These are phyloP conservation scores for Taiozyma onychis DNA, from an alignment of 1,139 yeast species.

Conservation along the genomic window DNA sequence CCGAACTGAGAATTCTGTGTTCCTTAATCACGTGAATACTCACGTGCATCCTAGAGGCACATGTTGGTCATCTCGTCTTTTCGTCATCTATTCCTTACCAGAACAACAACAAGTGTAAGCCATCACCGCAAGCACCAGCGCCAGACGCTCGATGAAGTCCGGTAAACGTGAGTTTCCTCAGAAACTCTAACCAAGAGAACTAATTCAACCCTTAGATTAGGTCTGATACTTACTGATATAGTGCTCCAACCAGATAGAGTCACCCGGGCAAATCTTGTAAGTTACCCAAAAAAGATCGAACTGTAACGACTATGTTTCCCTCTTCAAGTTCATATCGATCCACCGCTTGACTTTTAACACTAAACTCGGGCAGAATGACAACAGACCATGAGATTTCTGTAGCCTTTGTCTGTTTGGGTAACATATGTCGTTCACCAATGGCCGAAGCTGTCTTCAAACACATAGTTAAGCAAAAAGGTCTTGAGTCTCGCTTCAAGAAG, in stretches of 20 bases:
- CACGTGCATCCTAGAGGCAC: no score
- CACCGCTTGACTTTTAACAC: no score
- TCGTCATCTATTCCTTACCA: no score
- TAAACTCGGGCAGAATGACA: neutral
- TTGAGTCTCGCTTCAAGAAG: constrained; percentile 34
- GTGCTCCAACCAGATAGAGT: neutral
- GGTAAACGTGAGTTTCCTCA: constrained; percentile 31
- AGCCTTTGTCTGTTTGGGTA: constrained; percentile 89
- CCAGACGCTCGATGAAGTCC: constrained; percentile 73
- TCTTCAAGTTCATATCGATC: no score
- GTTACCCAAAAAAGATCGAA: neutral
- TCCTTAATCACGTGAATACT: no score
- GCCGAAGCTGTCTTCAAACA: constrained; percentile 89
- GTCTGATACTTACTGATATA: no score
- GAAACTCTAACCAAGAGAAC: neutral
- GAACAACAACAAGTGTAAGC: no score
- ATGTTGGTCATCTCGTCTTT: no score
- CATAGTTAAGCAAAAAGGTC: constrained; percentile 45
- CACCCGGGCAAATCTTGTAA: neutral
- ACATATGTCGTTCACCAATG: constrained; percentile 97
- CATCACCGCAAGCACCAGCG: neutral
- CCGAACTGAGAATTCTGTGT: no score
- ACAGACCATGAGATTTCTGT: constrained; percentile 41
- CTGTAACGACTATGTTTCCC: no score
- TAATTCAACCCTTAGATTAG: neutral